A percentile compares a stretch with the other conserved stretches of the same genome.
Conservation (phyloP, 345 rosid species). For the Adansonia digitata region DNA sequence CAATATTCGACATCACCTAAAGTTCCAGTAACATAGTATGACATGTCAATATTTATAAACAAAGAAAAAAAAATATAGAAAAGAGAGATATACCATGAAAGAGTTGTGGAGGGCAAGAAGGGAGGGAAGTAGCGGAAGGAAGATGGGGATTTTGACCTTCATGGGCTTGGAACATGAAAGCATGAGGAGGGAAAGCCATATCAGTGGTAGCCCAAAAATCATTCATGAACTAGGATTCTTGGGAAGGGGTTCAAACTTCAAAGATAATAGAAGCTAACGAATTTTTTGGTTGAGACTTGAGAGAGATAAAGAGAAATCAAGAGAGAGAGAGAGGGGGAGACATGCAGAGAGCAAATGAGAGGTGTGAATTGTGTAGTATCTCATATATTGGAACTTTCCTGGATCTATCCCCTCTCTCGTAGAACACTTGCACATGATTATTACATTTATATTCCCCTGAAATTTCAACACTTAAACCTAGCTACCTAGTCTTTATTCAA, state of each 20-base stretch:
- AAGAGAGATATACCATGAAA: slow-evolving; percentile 47
- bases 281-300: not conserved
- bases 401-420: slow-evolving; percentile 42
- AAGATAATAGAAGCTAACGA: not conserved
- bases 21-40: no score
- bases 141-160: slow-evolving; percentile 49
- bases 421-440: slow-evolving; percentile 14
- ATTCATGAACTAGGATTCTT: slow-evolving; percentile 8
- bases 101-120: slow-evolving; percentile 64
- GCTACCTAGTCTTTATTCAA: not conserved
- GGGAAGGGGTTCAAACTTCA: no score
- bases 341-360: slow-evolving; percentile 21
- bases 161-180: slow-evolving; percentile 61
- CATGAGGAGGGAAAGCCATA: slow-evolving; percentile 72
- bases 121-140: slow-evolving; percentile 51
- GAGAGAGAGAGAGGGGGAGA: slow-evolving; percentile 19
- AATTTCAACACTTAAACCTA: not conserved
- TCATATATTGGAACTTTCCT: slow-evolving; percentile 29
- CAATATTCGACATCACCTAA: no score
- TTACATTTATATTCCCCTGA: not conserved
- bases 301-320: no score
- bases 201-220: not conserved
- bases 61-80: not conserved
- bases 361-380: slow-evolving; percentile 28
- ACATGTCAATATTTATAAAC: not conserved